Conservation (phyloP, 768 basidiomycete genomes). For the Lactifluus pinguis region DNA sequence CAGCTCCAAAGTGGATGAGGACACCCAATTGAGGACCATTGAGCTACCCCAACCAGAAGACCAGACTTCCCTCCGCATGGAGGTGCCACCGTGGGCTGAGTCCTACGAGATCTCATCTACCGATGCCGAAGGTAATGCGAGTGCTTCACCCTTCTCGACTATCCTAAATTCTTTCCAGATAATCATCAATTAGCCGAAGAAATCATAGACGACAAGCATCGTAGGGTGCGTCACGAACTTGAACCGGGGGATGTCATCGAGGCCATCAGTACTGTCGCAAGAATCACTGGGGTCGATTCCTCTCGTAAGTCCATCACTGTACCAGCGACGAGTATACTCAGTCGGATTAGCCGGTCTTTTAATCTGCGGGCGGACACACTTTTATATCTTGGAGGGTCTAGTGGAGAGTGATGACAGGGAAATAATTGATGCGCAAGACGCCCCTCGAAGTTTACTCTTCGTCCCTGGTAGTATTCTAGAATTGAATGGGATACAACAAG, state of each 20-base stretch:
- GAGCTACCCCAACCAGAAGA: slow-evolving; percentile 43
- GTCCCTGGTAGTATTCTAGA: slow-evolving; percentile 81
- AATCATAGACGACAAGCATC: slow-evolving; percentile 79
- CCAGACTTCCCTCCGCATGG: slow-evolving; percentile 41
- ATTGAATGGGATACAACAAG: slow-evolving; percentile 68
- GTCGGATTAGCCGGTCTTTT: slow-evolving; percentile 62
- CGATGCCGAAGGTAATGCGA: slow-evolving; percentile 45
- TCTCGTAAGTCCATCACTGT: slow-evolving; percentile 50
- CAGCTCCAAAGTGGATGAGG: slow-evolving; percentile 39
- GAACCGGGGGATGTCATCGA: slow-evolving; percentile 88
- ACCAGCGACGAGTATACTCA: not conserved
- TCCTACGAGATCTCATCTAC: slow-evolving; percentile 58
- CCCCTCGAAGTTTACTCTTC: slow-evolving; percentile 70
- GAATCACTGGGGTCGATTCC: slow-evolving; percentile 85
- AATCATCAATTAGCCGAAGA: slow-evolving; percentile 59
- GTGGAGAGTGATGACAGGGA: slow-evolving; percentile 83
- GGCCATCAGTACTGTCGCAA: slow-evolving; percentile 75
- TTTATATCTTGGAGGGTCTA: slow-evolving; percentile 88
- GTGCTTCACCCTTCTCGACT: not conserved
- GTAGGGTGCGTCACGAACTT: slow-evolving; percentile 76
- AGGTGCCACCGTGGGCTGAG: slow-evolving; percentile 69
- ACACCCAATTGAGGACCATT: slow-evolving; percentile 40
- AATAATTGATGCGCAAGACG: slow-evolving; percentile 80
- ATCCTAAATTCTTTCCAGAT: slow-evolving; percentile 25
- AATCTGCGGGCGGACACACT: slow-evolving; percentile 74